Evolutionary conservation across 371 early-diverging fungal genomes (phyloP), one percentile per base, ranked within the genome.

Genomic region (Actinomucor elegans): DNA sequence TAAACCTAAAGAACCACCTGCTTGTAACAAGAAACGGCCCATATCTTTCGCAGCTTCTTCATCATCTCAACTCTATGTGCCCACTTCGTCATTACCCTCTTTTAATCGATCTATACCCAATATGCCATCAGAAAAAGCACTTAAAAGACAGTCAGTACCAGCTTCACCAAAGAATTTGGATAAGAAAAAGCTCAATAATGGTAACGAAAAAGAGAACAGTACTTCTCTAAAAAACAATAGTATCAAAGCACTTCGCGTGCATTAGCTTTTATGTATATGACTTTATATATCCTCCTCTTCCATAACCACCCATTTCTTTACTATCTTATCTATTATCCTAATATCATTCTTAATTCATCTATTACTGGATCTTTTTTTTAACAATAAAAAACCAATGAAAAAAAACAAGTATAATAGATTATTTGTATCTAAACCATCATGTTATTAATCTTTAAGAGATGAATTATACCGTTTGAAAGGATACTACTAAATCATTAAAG

Each of bases 211-310:
- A 29, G 48, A 27, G 28, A 56, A 20, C 20, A 48, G 48, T 12
- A 56, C 43, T 23, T 26, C 58, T 12, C 33, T 61, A 14, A 48
- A 66, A 28, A 66, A 58, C 27, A n/a, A n/a, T n/a, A 53, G 58
- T 35, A 29, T 61, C 48, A 70, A 70, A 23, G 54, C 52, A 23
- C 60, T 70, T 35, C 63, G 61, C n/a, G 70, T 70, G 12, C 66
- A 70, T 40, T 70, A 51, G 65, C 11, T 33, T 37, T n/a, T n/a
- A n/a, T n/a, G n/a, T n/a, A n/a, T n/a, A n/a, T n/a, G n/a, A n/a
- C n/a, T n/a, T n/a, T n/a, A n/a, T n/a, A n/a, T n/a, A n/a, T n/a
- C n/a, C n/a, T n/a, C n/a, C n/a, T n/a, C n/a, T n/a, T n/a, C n/a
- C n/a, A n/a, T n/a, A n/a, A n/a, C n/a, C n/a, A n/a, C n/a, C n/a